A percentile compares a stretch with the other conserved stretches of the same genome.
These are phyloP conservation scores for Barnettozyma sucrosica DNA, from an alignment of 805 yeast species.

Conservation along the genomic window DNA sequence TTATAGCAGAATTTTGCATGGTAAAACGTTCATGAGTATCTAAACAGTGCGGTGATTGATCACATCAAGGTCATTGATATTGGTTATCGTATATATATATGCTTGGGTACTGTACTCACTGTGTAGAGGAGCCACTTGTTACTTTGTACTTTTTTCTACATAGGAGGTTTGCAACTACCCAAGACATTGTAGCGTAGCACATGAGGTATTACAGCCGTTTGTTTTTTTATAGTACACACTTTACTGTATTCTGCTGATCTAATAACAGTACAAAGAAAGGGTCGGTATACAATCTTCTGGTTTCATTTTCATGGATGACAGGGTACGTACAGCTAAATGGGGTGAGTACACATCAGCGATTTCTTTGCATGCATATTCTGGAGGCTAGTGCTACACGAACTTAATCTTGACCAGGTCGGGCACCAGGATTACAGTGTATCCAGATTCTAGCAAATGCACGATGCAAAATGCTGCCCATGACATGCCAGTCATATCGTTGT, in stretches of 20 bases:
- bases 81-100: too few species aligned
- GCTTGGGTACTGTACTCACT: too few species aligned
- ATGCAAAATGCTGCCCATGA: too few species aligned
- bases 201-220: neutral
- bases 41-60: too few species aligned
- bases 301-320: neutral
- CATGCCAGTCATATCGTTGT: too few species aligned
- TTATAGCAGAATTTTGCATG: too few species aligned
- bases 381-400: neutral
- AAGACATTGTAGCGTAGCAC: neutral
- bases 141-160: neutral
- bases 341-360: neutral
- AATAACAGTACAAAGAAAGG: neutral
- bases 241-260: neutral
- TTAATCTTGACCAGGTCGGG: neutral
- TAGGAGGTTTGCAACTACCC: neutral
- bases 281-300: neutral
- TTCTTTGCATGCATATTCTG: neutral
- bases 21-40: too few species aligned
- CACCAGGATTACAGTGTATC: neutral
- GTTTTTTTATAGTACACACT: neutral
- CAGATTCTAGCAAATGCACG: too few species aligned
- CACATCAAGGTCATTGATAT: too few species aligned
- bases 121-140: neutral
- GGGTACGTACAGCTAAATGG: neutral